Percentiles rank a stretch among this genome's conserved stretches.
These are phyloP conservation scores for Pyrenochaeta sp. DNA, from an alignment of 2,329 filamentous ascomycete species.

Conservation along the genomic window DNA sequence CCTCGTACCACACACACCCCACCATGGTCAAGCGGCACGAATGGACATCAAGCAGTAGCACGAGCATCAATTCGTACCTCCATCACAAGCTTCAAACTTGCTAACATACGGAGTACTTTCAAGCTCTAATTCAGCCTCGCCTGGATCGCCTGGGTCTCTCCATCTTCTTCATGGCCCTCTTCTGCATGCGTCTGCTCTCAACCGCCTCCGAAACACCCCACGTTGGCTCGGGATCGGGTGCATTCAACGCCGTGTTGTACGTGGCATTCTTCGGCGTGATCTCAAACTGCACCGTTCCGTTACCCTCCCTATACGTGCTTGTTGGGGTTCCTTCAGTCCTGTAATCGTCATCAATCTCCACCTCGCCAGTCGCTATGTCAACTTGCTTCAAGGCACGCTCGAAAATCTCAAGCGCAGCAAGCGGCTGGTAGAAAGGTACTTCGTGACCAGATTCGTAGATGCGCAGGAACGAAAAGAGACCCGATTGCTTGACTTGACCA, in stretches of 20 bases:
- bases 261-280: slow-evolving; percentile 54
- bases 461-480: slow-evolving; percentile 59
- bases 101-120: not conserved
- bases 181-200: slow-evolving; percentile 19
- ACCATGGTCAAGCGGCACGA: not conserved
- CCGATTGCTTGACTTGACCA: slow-evolving; percentile 61
- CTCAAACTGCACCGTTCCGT: slow-evolving; percentile 55
- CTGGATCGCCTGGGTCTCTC: slow-evolving; percentile 24
- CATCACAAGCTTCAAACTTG: no score
- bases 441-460: slow-evolving; percentile 60
- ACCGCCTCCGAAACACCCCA: slow-evolving; percentile 24
- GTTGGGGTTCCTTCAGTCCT: slow-evolving; percentile 44
- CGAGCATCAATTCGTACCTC: not conserved
- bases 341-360: slow-evolving; percentile 33
- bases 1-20: not conserved
- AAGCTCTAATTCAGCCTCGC: slow-evolving; percentile 20
- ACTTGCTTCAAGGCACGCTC: slow-evolving; percentile 56
- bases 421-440: slow-evolving; percentile 64
- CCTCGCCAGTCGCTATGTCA: slow-evolving; percentile 60
- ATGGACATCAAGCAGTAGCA: not conserved
- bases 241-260: slow-evolving; percentile 56
- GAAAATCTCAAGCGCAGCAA: slow-evolving; percentile 59
- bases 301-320: slow-evolving; percentile 53
- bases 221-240: slow-evolving; percentile 48
- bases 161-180: slow-evolving; percentile 22